Evolutionary conservation across 1,284 basidiomycete species (phyloP), one percentile per base, ranked within the genome.

Genomic region (Malassezia nana): DNA sequence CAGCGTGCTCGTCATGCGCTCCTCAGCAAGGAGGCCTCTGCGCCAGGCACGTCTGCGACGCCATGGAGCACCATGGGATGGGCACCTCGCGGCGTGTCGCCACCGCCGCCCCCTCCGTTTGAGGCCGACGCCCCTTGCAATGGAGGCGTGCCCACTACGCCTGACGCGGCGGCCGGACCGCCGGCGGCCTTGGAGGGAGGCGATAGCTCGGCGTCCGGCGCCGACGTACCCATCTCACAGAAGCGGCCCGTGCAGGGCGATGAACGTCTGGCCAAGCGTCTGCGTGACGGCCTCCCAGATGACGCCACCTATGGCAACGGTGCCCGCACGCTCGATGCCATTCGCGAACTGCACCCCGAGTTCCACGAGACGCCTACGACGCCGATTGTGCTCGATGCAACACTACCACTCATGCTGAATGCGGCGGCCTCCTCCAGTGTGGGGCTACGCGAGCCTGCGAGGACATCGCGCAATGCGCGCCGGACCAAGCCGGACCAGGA

Each of bases 281-380:
- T 30, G 16, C 25, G 33, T 33, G 35, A 24, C 13, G 31, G 35
- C 15, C 24, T 16, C 25, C 7, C 12, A 16, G 16, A 25, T 24
- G 45, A 35, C 32, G 31, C 26, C 6, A 20, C 42, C n/a, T 16
- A 16, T 4, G 9, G 12, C 35, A 18, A 16, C 18, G 41, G 24
- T 15, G 28, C 43, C 15, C 30, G 29, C 16, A n/a, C 46, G 20
- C 32, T 56, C 16, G 39, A 31, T 6, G 30, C 41, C 12, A 47
- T 50, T 4, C 54, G 32, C 24, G 39, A 50, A 32, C 45, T 56
- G 43, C 48, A 51, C n/a, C 49, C 54, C 26, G 43, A 50, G 26
- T 44, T 46, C 26, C 24, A 31, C 16, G 15, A 38, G 15, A 38
- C 15, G n/a, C 28, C 32, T 5, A 13, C 15, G 33, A 29, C 38